Percentiles rank a stretch among this genome's conserved stretches.
These are phyloP conservation scores for Xylariaceae sp. DNA, from an alignment of 2,329 filamentous ascomycete species.

Conservation along the genomic window DNA sequence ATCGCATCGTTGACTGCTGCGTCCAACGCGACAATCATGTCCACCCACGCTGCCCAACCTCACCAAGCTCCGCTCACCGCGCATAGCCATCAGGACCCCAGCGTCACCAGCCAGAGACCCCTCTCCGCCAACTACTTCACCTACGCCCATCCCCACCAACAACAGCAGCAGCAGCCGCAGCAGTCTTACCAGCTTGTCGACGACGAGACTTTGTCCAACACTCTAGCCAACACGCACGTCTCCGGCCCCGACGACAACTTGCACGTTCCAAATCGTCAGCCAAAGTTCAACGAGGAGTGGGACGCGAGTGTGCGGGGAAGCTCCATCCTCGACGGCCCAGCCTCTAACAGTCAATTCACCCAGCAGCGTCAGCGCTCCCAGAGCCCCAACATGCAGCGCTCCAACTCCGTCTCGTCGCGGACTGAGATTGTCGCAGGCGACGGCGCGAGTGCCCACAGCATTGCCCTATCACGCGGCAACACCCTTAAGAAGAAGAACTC, in stretches of 20 bases:
- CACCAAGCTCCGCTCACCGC: conserved; percentile 12
- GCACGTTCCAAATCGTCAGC: conserved; percentile 28
- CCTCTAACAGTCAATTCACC: conserved; percentile 16
- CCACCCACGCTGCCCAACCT: conserved; percentile 9
- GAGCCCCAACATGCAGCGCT: conserved; percentile 50
- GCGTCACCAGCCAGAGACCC: conserved; percentile 15
- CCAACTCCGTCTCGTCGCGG: conserved; percentile 54
- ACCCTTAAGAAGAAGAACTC: conserved; percentile 89
- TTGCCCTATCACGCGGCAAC: conserved; percentile 49
- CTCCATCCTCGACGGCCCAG: conserved; percentile 55
- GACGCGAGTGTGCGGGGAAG: conserved; percentile 64
- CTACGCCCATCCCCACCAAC: conserved; percentile 23
- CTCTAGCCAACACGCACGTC: conserved; percentile 34
- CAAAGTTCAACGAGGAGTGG: conserved; percentile 68
- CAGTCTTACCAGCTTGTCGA: conserved; percentile 20
- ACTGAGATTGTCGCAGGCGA: conserved; percentile 46
- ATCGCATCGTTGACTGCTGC: conserved; percentile 9
- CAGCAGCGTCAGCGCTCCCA: conserved; percentile 21
- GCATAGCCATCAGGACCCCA: conserved; percentile 5
- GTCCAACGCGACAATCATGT: conserved; percentile 16
- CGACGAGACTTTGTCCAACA: conserved; percentile 35
- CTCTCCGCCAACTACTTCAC: conserved; percentile 27
- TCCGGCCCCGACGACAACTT: conserved; percentile 24
- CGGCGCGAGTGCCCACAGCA: conserved; percentile 31
- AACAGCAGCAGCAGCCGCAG: conserved; percentile 16